Evolutionary conservation across 1,284 basidiomycete genomes (phyloP).

Genomic region (Irpex lacteus): DNA sequence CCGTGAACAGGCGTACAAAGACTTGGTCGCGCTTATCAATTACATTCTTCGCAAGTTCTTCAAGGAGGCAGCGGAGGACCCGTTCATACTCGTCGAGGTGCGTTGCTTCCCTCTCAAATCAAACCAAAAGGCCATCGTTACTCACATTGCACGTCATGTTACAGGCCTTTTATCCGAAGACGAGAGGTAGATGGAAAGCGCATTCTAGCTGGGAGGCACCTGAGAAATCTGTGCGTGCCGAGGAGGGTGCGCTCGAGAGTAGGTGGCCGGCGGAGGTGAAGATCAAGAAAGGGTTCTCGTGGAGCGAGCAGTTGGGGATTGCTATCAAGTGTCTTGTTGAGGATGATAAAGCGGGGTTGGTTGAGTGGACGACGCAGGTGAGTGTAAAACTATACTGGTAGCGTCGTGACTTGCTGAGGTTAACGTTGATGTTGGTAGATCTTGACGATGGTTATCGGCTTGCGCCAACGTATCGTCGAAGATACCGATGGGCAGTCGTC

Average conservation of each 20-base stretch:
- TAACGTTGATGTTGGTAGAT: slow-evolving; percentile 44
- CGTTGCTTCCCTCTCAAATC: slow-evolving; percentile 10
- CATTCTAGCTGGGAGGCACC: slow-evolving; percentile 76
- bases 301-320: slow-evolving; percentile 88
- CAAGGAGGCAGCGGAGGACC: slow-evolving; percentile 78
- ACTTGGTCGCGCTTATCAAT: slow-evolving; percentile 79
- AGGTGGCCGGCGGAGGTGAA: slow-evolving; percentile 66
- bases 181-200: slow-evolving; percentile 81
- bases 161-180: slow-evolving; percentile 90
- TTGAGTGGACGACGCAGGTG: slow-evolving; percentile 82
- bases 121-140: background rate
- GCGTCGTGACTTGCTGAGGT: background rate
- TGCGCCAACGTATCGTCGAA: slow-evolving; percentile 69
- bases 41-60: slow-evolving; percentile 90
- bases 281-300: slow-evolving; percentile 86
- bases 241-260: slow-evolving; percentile 32
- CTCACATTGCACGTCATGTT: background rate
- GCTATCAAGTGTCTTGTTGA: slow-evolving; percentile 75
- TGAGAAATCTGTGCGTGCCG: slow-evolving; percentile 35
- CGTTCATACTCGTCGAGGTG: slow-evolving; percentile 84
- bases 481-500: slow-evolving; percentile 54
- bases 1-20: slow-evolving; percentile 75
- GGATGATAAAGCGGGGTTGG: slow-evolving; percentile 56
- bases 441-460: slow-evolving; percentile 61
- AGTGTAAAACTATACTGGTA: slow-evolving; percentile 23